A percentile compares a stretch with the other conserved stretches of the same genome.
Conservation (phyloP, 768 basidiomycete species). For the Tubosaeta brunneosetosa region DNA sequence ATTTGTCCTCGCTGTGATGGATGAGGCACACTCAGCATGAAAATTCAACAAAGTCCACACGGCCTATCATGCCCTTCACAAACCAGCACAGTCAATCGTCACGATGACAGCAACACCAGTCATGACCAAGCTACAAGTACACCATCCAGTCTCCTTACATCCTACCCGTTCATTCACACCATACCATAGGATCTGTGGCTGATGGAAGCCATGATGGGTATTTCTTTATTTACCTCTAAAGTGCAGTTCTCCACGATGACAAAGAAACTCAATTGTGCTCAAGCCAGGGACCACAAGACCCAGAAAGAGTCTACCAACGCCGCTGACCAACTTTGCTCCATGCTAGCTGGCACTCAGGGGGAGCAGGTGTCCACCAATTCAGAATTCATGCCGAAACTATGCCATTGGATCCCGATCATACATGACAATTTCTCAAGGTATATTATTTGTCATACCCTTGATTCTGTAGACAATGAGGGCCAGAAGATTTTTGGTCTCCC, state of each 20-base stretch:
- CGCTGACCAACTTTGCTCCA: background rate
- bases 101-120: conserved; percentile 2
- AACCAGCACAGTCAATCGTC: accelerated
- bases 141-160: background rate
- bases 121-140: conserved; percentile 6
- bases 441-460: background rate
- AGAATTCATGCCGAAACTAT: background rate
- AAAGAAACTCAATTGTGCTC: background rate
- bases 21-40: background rate
- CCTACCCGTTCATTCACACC: no score
- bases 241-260: background rate
- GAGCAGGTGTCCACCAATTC: background rate
- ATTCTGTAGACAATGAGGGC: background rate
- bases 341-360: background rate
- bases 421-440: background rate
- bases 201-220: background rate
- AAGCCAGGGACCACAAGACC: background rate
- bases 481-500: background rate
- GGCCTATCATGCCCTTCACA: background rate
- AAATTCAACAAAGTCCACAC: conserved; percentile 5
- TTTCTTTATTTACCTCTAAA: background rate
- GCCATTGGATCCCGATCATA: background rate
- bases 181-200: conserved; percentile 5
- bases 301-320: background rate
- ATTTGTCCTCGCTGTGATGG: background rate